Evolutionary conservation across 306 rosid genomes (phyloP).

Genomic region (Malus asiatica): DNA sequence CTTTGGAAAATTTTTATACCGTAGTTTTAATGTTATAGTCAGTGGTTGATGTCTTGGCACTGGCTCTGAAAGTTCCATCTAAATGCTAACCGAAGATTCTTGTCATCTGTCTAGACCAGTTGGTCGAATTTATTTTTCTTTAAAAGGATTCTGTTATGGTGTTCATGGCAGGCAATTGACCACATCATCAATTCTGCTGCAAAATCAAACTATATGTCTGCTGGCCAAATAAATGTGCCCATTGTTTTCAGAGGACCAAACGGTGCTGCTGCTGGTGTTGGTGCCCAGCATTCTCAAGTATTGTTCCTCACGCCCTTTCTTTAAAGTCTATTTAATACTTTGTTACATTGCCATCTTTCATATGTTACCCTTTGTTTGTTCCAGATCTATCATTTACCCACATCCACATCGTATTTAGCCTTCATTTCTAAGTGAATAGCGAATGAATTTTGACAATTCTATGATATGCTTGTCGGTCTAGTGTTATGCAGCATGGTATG

Average conservation of each 20-base stretch:
- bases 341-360: background rate
- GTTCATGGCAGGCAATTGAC: constrained; percentile 76
- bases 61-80: background rate
- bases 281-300: constrained; percentile 99
- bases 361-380: background rate
- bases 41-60: background rate
- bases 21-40: background rate
- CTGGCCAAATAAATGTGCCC: constrained; percentile 88
- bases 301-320: constrained; percentile 20
- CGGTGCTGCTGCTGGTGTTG: constrained; percentile 99
- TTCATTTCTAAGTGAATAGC: background rate
- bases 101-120: background rate
- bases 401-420: background rate
- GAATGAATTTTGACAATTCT: background rate
- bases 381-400: background rate
- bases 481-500: constrained; percentile 97
- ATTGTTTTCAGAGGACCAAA: constrained; percentile 98
- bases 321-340: background rate
- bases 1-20: background rate
- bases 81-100: background rate
- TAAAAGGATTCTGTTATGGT: background rate
- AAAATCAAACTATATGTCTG: constrained; percentile 93
- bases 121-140: background rate
- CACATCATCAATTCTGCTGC: constrained; percentile 99
- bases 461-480: constrained; percentile 23